Evolutionary conservation across 495 filamentous ascomycete species (phyloP).

Genomic region (Apiosordaria backusii): DNA sequence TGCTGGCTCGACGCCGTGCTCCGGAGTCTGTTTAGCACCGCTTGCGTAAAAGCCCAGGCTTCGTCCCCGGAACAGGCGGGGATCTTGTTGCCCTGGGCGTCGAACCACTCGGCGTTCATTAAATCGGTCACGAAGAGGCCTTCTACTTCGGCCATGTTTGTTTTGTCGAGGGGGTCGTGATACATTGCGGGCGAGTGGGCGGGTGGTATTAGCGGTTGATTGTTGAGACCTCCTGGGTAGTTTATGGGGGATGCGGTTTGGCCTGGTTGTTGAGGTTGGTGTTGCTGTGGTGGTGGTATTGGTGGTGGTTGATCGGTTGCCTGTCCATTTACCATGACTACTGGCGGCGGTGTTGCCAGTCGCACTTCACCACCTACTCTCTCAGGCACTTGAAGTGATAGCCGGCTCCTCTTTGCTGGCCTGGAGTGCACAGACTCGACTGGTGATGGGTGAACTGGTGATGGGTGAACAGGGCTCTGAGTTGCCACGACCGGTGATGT

Average conservation of each 20-base stretch:
- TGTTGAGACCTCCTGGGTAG: background rate
- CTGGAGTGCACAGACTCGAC: conserved; percentile 26
- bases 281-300: background rate
- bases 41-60: conserved; percentile 42
- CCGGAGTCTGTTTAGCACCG: conserved; percentile 45
- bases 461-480: conserved; percentile 6
- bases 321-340: conserved; percentile 66
- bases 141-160: conserved; percentile 47
- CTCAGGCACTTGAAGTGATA: conserved; percentile 79
- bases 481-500: conserved; percentile 23
- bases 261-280: conserved; percentile 8
- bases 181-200: too few species aligned
- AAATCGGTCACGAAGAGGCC: conserved; percentile 43
- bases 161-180: conserved; percentile 38
- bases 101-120: conserved; percentile 43
- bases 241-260: background rate
- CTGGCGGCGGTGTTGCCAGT: conserved; percentile 58
- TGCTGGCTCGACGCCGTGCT: conserved; percentile 41
- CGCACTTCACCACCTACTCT: conserved; percentile 69
- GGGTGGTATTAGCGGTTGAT: conserved; percentile 14
- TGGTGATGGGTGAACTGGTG: conserved; percentile 23
- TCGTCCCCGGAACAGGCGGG: conserved; percentile 45
- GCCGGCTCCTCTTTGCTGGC: conserved; percentile 49
- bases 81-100: conserved; percentile 32
- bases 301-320: conserved; percentile 7